These are phyloP conservation scores for Auxenochlorella pyrenoidosa DNA, from an alignment of 139 green algal genomes.

Conservation along the genomic window DNA sequence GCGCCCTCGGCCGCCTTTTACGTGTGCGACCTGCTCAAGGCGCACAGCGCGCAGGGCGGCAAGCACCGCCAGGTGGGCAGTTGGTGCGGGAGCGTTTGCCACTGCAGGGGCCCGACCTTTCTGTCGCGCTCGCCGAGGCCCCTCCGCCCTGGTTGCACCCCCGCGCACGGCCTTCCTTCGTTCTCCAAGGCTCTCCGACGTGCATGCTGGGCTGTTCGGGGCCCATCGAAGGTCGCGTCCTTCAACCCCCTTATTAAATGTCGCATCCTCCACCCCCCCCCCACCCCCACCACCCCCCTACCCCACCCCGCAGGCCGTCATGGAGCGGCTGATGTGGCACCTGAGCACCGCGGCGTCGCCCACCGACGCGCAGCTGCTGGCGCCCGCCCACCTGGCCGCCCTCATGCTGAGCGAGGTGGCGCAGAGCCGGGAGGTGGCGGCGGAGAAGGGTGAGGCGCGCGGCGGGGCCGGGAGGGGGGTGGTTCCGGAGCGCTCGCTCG, in stretches of 20 bases:
- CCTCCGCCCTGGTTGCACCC: too few relatives aligned
- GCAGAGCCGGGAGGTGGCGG: constrained; percentile 50
- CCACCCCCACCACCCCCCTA: neutral
- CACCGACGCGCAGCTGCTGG: constrained; percentile 25
- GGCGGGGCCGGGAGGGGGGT: too few relatives aligned
- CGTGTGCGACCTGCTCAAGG: constrained; percentile 44
- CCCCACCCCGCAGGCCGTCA: constrained; percentile 29
- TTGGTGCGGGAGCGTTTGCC: neutral
- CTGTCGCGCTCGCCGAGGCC: neutral
- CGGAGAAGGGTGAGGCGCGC: constrained; percentile 41
- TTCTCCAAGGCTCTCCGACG: too few relatives aligned
- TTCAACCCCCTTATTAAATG: too few relatives aligned
- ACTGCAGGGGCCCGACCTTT: too few relatives aligned
- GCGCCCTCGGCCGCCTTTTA: constrained; percentile 20
- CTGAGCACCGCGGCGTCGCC: constrained; percentile 42
- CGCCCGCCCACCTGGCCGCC: constrained; percentile 73
- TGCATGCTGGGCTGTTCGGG: too few relatives aligned
- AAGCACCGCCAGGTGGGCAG: constrained; percentile 63
- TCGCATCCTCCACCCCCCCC: neutral
- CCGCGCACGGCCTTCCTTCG: too few relatives aligned
- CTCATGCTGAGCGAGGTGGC: constrained; percentile 75
- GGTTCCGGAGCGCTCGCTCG: too few relatives aligned
- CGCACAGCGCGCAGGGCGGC: constrained; percentile 49
- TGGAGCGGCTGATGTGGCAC: constrained; percentile 65
- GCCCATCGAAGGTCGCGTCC: too few relatives aligned